phyloP scores from a whole-genome alignment of 23 red algal species.

The Gracilaria domingensis region DNA sequence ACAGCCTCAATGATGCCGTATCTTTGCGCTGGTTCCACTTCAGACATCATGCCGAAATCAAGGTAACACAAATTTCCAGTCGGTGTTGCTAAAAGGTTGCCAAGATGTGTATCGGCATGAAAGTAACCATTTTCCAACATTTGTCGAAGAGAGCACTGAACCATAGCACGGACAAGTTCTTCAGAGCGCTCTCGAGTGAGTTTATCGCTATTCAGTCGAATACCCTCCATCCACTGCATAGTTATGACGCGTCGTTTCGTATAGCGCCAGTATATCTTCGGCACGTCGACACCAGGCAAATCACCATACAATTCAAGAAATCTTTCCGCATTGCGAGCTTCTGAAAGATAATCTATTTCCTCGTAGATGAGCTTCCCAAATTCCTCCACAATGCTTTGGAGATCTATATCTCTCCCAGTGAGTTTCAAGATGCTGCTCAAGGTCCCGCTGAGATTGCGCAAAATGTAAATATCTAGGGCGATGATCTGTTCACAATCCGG shows the following conservation, averaged over 20 bases:
- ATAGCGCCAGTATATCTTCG: constrained; percentile 91
- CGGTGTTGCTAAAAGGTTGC: constrained; percentile 92
- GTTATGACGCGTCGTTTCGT: constrained; percentile 89
- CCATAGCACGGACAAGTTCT: constrained; percentile 87
- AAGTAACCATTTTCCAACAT: constrained; percentile 99
- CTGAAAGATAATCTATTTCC: constrained; percentile 98
- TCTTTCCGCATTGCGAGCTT: constrained; percentile 91
- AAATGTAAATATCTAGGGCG: constrained; percentile 96
- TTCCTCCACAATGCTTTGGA: constrained; percentile 94
- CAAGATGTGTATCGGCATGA: constrained; percentile 97
- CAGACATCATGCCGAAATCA: constrained; percentile 99
- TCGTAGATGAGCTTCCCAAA: constrained; percentile 99
- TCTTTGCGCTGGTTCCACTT: constrained; percentile 86
- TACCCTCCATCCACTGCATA: constrained; percentile 98
- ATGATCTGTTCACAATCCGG: constrained; percentile 98
- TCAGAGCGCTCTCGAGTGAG: constrained; percentile 69
- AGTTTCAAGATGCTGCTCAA: constrained; percentile 80
- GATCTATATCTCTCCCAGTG: constrained; percentile 88
- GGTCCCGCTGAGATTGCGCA: constrained; percentile 88
- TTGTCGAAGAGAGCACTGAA: constrained; percentile 97
- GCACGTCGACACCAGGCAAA: constrained; percentile 84
- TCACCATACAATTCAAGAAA: constrained; percentile 91
- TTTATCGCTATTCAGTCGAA: constrained; percentile 72
- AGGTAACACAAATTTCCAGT: constrained; percentile 92
- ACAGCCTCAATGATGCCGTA: constrained; percentile 99